Evolutionary conservation across 495 filamentous ascomycete genomes (phyloP).

Genomic region (Penicillium fimorum): DNA sequence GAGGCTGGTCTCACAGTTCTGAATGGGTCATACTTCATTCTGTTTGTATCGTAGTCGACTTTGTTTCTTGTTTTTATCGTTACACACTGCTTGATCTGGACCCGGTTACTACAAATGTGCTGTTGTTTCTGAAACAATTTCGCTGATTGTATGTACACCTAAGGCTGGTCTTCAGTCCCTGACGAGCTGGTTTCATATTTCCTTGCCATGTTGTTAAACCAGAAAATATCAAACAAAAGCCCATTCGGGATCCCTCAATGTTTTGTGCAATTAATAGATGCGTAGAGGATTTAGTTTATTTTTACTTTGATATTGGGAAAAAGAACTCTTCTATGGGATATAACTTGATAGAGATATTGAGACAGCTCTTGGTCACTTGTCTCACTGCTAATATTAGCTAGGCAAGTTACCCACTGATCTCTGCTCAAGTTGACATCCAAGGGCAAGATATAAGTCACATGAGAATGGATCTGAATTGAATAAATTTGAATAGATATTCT

Average conservation of each 20-base stretch:
- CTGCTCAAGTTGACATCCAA: background rate
- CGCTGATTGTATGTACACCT: background rate
- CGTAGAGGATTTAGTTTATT: too few relatives aligned
- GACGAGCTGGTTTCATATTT: background rate
- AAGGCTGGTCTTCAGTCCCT: background rate
- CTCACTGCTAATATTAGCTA: background rate
- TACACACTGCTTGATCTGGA: background rate
- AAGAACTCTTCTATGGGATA: too few relatives aligned
- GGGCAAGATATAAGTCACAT: background rate
- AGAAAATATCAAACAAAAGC: background rate
- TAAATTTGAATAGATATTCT: background rate
- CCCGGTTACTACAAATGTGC: background rate
- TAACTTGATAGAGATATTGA: background rate
- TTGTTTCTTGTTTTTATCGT: background rate
- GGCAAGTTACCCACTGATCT: background rate
- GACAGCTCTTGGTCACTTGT: background rate
- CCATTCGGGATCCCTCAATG: background rate
- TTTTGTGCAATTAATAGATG: background rate
- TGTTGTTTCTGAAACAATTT: background rate
- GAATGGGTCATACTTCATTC: background rate
- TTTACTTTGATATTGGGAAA: too few relatives aligned
- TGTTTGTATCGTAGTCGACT: background rate
- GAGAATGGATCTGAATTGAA: background rate
- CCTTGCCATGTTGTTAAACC: background rate
- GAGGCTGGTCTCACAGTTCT: background rate